Conservation (phyloP, 1,284 basidiomycete species). For the Pseudozyma flocculosa region DNA sequence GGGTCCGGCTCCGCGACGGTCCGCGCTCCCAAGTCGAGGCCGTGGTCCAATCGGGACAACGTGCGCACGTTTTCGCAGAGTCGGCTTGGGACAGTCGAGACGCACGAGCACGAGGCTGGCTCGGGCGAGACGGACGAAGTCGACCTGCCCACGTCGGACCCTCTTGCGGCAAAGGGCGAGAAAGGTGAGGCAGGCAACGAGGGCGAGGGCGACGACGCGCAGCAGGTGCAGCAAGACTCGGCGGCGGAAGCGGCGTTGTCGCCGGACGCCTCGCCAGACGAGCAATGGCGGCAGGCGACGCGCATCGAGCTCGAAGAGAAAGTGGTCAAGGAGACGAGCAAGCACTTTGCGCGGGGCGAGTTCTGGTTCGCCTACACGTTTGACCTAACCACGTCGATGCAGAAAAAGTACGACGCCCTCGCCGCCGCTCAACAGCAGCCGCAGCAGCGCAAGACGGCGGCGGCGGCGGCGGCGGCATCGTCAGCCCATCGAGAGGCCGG, state of each 20-base stretch:
- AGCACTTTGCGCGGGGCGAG: constrained; percentile 46
- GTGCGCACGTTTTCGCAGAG: no score
- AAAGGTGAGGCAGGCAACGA: no score
- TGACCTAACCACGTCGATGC: constrained; percentile 62
- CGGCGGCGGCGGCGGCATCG: background rate
- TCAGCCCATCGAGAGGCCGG: no score
- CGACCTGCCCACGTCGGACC: no score
- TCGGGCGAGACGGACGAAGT: constrained; percentile 7
- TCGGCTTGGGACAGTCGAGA: no score
- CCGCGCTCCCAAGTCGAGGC: constrained; percentile 20
- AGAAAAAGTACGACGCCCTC: constrained; percentile 60
- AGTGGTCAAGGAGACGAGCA: constrained; percentile 43
- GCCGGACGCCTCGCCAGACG: constrained; percentile 22
- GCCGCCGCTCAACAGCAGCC: background rate
- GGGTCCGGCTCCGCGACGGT: constrained; percentile 8
- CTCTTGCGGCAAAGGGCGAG: no score
- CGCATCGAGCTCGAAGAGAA: constrained; percentile 51
- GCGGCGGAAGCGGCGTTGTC: background rate
- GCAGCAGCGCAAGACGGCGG: background rate
- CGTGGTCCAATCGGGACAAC: constrained; percentile 11
- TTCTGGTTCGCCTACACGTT: constrained; percentile 60
- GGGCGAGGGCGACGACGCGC: background rate
- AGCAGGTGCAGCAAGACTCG: no score
- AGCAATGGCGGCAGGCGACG: constrained; percentile 43
- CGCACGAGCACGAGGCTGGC: no score